Conservation (phyloP, 805 yeast species). For the Saturnispora sekii region DNA sequence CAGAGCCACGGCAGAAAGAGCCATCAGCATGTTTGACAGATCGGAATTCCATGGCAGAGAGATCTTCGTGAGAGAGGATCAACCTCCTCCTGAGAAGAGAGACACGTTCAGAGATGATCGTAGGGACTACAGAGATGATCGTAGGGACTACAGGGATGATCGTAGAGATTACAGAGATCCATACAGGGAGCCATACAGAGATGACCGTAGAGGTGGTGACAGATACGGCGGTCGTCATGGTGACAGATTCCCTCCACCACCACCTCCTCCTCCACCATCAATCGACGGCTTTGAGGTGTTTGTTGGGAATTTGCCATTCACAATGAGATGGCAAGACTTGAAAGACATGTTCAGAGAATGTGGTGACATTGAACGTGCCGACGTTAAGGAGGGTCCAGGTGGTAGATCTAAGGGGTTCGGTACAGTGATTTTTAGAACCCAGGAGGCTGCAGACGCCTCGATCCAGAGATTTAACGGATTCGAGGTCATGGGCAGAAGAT, state of each 20-base stretch:
- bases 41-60: constrained; percentile 60
- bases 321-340: constrained; percentile 74
- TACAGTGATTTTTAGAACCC: constrained; percentile 57
- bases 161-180: constrained; percentile 7
- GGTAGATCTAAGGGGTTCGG: constrained; percentile 87
- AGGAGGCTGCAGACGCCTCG: constrained; percentile 64
- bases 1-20: constrained; percentile 56
- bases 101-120: constrained; percentile 9
- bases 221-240: constrained; percentile 7
- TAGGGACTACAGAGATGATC: constrained; percentile 7
- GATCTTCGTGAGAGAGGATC: constrained; percentile 83
- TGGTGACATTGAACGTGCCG: constrained; percentile 78
- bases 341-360: constrained; percentile 73
- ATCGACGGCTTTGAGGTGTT: constrained; percentile 46
- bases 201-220: constrained; percentile 5
- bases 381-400: constrained; percentile 51
- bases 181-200: constrained; percentile 9
- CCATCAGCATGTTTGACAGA: constrained; percentile 63
- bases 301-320: constrained; percentile 74
- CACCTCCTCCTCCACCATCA: constrained; percentile 16
- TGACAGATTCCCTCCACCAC: constrained; percentile 9
- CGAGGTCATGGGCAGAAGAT: constrained; percentile 62
- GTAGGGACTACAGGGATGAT: constrained; percentile 11
- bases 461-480: constrained; percentile 59
- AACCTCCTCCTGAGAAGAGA: constrained; percentile 58